These are phyloP conservation scores for Geosiphon pyriformis DNA, from an alignment of 192 early-diverging fungal genomes.

Conservation along the genomic window DNA sequence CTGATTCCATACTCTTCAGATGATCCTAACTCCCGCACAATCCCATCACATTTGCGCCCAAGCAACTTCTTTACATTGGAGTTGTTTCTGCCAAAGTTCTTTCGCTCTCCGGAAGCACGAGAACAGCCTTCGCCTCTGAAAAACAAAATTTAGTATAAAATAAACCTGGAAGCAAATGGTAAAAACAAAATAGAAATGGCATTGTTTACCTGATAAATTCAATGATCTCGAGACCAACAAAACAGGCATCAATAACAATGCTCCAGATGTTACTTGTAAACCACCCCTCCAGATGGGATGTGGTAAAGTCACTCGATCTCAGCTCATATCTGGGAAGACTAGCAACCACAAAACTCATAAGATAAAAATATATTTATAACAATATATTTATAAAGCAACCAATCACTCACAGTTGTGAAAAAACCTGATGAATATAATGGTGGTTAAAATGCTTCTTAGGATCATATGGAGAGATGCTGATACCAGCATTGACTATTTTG, in stretches of 20 bases:
- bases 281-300: constrained; percentile 9
- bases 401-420: not conserved
- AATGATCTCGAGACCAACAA: too few relatives aligned
- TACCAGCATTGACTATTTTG: constrained; percentile 16
- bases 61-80: too few relatives aligned
- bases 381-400: not conserved
- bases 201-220: too few relatives aligned
- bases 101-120: too few relatives aligned
- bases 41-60: too few relatives aligned
- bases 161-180: too few relatives aligned
- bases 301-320: not conserved
- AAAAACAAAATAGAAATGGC: too few relatives aligned
- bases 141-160: too few relatives aligned
- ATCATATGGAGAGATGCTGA: constrained; percentile 13
- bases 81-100: too few relatives aligned
- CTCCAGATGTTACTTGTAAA: constrained; percentile 6
- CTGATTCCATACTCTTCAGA: too few relatives aligned
- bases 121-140: too few relatives aligned
- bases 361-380: not conserved
- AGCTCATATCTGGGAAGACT: constrained; percentile 17
- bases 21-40: too few relatives aligned
- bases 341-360: not conserved
- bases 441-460: constrained; percentile 19
- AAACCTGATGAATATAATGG: constrained; percentile 6
- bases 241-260: constrained; percentile 1